Evolutionary conservation across 345 rosid species (phyloP).

Genomic region (Cardamine resedifolia): DNA sequence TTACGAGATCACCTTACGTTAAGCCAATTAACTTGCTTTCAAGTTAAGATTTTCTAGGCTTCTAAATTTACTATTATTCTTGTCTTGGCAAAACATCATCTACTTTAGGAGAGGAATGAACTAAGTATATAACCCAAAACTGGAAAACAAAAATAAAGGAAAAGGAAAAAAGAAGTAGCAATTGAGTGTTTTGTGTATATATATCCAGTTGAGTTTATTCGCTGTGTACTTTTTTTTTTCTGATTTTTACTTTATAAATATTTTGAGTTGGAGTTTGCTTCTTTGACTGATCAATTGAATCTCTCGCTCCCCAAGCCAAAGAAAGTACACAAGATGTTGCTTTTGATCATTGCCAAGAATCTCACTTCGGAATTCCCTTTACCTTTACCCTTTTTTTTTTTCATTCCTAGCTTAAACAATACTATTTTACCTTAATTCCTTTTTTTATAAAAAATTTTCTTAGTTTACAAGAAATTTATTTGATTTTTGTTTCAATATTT

Average conservation of each 20-base stretch:
- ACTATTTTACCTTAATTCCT: not conserved
- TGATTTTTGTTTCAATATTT: not conserved
- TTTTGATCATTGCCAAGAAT: conserved; percentile 45
- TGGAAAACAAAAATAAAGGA: not conserved
- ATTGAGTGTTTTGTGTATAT: conserved; percentile 36
- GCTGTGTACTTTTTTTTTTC: conserved; percentile 34
- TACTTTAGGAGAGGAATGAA: conserved; percentile 36
- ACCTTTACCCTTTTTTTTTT: conserved; percentile 25
- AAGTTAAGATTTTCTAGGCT: conserved; percentile 15
- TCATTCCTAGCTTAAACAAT: conserved; percentile 24
- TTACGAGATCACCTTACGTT: not conserved
- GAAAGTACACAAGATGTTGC: conserved; percentile 41
- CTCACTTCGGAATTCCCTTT: conserved; percentile 38
- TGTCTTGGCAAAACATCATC: conserved; percentile 37
- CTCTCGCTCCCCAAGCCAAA: conserved; percentile 39
- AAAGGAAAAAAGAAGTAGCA: conserved; percentile 34
- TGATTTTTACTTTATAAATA: conserved; percentile 29
- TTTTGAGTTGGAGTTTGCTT: conserved; percentile 40
- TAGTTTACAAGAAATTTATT: not conserved
- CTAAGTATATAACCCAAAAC: conserved; percentile 34
- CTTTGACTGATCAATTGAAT: conserved; percentile 44
- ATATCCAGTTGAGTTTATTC: conserved; percentile 32
- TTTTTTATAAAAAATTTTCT: not conserved
- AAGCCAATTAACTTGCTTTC: conserved; percentile 23
- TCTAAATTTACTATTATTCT: conserved; percentile 29